Base-by-base conservation (phyloP, 2,329 filamentous ascomycete genomes). In the Botryotinia calthae region DNA sequence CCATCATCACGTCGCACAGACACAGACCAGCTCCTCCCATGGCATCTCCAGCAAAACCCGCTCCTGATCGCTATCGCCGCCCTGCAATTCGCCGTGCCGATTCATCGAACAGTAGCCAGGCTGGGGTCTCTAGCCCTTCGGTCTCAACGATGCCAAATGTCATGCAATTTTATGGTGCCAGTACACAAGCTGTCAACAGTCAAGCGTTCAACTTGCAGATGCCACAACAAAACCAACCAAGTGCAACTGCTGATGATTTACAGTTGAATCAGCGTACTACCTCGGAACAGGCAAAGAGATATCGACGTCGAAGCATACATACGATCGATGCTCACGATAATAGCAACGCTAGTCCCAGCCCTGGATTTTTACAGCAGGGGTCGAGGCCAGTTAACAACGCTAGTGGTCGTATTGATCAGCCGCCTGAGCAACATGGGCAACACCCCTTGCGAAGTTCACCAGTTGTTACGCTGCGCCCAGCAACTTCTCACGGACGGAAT, bases 61-160 rank as follows among this genome's bases (percentile, higher is more conserved):
- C 92, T 1, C 93, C 93, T 1, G 94, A 97, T 81, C 89, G 95
- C 73, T 98, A 98, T 81, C 88, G 94, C 78, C 91, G 94, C 68
- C 82, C 86, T 74, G 86, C 86, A 72, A 85, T 87, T 73, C 87
- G 88, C 76, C 85, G 88, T 74, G 73, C 77, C 20, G 84, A 79
- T 78, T 82, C 77, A 78, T 79, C 75, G 4, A 70, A 28, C 28
- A 64, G 40, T 80, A 79, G 68, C 72, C 73, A 74, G 67, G 62
- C 68, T 63, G n/a, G 74, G 63, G 77, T 46, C 63, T 75, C 75
- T 54, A 80, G 78, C 61, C 81, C 83, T 84, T 34, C 79, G 37
- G 83, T 86, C n/a, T 86, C 86, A 34, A 85, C 85, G 71, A 86
- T 88, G 84, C 85, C 85, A 71, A 85, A 85, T 61, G 84, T 87